phyloP scores from a whole-genome alignment of 2,329 filamentous ascomycete genomes.

The Fusarium pseudocircinatum region DNA sequence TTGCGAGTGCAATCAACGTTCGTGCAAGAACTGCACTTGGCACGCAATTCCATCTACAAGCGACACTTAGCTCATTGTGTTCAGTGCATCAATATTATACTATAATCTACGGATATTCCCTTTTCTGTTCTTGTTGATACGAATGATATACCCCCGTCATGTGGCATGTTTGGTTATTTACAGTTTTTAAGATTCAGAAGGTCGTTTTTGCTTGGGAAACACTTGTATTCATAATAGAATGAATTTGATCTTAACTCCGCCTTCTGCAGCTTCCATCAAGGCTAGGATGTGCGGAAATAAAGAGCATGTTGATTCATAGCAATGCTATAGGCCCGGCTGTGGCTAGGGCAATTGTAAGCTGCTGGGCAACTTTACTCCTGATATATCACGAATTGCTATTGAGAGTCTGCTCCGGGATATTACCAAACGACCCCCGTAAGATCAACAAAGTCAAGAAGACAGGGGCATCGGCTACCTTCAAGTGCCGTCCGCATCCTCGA shows the following conservation, averaged over 20 bases:
- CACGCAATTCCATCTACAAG: not conserved
- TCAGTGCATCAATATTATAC: not conserved
- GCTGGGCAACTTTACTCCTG: not conserved
- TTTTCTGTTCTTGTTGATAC: not conserved
- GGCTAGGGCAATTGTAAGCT: not conserved
- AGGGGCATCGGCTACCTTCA: constrained; percentile 1
- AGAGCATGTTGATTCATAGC: not conserved
- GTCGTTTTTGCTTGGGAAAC: not conserved
- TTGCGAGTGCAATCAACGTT: constrained; percentile 18
- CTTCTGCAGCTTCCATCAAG: not conserved
- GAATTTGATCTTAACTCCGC: not conserved
- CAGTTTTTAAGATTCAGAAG: not conserved
- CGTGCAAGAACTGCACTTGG: constrained; percentile 7
- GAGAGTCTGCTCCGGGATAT: not conserved
- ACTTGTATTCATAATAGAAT: not conserved
- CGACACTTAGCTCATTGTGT: not conserved
- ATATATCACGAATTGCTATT: not conserved
- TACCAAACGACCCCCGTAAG: not conserved
- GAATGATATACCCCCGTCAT: constrained; percentile 15
- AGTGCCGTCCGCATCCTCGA: not conserved
- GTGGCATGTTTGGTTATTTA: not conserved
- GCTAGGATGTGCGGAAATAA: not conserved
- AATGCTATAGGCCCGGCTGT: not conserved
- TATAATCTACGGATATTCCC: not conserved
- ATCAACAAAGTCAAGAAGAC: constrained; percentile 3